Evolutionary conservation across 2,329 filamentous ascomycete genomes (phyloP), one percentile per base, ranked within the genome.

Genomic region (Fusarium verrucosum): DNA sequence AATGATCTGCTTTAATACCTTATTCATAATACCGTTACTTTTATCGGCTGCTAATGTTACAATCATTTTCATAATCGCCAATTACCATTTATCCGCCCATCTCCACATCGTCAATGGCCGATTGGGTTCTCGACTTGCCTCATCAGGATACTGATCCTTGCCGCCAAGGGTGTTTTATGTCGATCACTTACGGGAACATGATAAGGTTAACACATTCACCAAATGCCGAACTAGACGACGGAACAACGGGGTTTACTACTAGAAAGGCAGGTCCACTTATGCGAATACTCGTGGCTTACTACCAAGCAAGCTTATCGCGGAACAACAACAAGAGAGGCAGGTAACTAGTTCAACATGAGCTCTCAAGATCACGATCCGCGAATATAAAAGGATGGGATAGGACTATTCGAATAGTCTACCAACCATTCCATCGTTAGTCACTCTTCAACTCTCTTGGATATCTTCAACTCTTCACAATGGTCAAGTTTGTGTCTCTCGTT

Each of bases 111-210:
- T 40, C 35, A 59, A 14, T 59, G 40, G 56, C 17, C 44, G 23
- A 59, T 58, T 28, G 17, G 33, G 30, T 52, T 59, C 52, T 59
- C 56, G 56, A 59, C 56, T 59, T 59, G 37, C 56, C 56, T 44
- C 45, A 59, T 59, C 54, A 33, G 56, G 56, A 51, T 16, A 14
- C 19, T n/a, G 26, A 59, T 50, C 56, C 56, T 37, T 59, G 56
- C 8, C 22, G 56, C 54, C 45, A 59, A 59, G 56, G 23, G 35
- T 16, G 26, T 16, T 25, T 28, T 52, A 59, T 59, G 56, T 38
- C 54, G 54, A 59, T 59, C 56, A 59, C 56, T 59, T 44, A 40
- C 54, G 56, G 54, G 38, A 58, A 16, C 10, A 52, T 52, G 56
- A 59, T 59, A 59, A 59, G 56, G 54, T 59, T 58, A 38, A 59